These are phyloP conservation scores for Panicum hallii DNA, from an alignment of 202 grass and related monocot species.

Conservation along the genomic window DNA sequence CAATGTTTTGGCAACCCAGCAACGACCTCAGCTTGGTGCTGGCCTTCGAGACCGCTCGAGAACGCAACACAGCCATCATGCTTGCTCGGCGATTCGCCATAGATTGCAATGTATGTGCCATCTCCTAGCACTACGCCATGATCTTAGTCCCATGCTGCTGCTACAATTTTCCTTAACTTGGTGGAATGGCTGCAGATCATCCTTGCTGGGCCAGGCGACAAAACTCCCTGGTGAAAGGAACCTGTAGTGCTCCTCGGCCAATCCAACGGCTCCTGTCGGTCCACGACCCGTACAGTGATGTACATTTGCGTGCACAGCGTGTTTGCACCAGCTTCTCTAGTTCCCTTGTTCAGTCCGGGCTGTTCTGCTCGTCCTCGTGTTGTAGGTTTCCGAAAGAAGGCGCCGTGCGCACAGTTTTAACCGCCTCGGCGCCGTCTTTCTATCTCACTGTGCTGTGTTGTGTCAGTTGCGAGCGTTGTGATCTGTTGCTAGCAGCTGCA, in stretches of 20 bases:
- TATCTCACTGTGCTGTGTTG: background rate
- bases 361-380: slow-evolving; percentile 2
- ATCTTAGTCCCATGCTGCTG: background rate
- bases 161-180: background rate
- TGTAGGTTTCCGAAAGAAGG: slow-evolving; percentile 36
- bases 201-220: slow-evolving; percentile 79
- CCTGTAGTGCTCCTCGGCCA: background rate
- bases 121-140: background rate
- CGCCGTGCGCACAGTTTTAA: slow-evolving; percentile 70
- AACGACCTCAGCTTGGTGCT: slow-evolving; percentile 70
- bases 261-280: background rate
- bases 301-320: slow-evolving; percentile 44
- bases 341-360: background rate
- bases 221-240: slow-evolving; percentile 54
- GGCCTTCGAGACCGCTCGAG: slow-evolving; percentile 79
- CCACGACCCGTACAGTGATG: background rate
- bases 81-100: slow-evolving; percentile 85
- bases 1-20: slow-evolving; percentile 80
- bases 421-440: slow-evolving; percentile 43
- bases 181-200: slow-evolving; percentile 66
- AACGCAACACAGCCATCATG: slow-evolving; percentile 89
- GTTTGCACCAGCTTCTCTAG: slow-evolving; percentile 24
- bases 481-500: slow-evolving; percentile 22
- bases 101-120: slow-evolving; percentile 81
- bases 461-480: background rate